phyloP scores from a whole-genome alignment of 2,329 filamentous ascomycete genomes.

The Fusarium acutatum region DNA sequence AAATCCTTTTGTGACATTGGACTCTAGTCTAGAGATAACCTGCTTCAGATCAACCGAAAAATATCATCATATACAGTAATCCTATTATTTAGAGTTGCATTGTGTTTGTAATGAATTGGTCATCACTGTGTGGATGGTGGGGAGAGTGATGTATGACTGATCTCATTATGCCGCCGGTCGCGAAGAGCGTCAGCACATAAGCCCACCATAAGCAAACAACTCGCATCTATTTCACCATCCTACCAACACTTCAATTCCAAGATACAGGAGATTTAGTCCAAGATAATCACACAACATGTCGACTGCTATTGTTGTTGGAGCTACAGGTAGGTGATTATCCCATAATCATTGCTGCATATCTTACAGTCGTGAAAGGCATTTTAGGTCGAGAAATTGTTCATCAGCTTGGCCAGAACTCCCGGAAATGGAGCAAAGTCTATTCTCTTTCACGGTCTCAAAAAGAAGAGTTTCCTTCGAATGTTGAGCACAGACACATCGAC shows the following conservation, averaged over 20 bases:
- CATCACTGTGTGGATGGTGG: neutral
- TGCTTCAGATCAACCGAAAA: neutral
- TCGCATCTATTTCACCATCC: neutral
- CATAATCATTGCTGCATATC: neutral
- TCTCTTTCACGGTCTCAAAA: conserved; percentile 2
- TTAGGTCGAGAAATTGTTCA: conserved; percentile 1
- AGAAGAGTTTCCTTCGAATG: conserved; percentile 5
- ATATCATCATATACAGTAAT: neutral
- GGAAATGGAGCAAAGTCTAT: conserved; percentile 9
- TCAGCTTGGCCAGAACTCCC: neutral
- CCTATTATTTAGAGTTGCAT: neutral
- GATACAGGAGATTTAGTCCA: neutral
- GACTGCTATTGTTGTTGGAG: conserved; percentile 6
- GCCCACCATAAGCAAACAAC: neutral
- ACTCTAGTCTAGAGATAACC: too few species aligned
- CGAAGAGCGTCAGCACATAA: neutral
- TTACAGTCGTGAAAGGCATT: neutral
- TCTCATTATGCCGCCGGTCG: neutral
- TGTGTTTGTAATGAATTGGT: neutral
- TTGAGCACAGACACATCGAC: conserved; percentile 6
- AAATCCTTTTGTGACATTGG: neutral
- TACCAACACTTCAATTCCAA: neutral
- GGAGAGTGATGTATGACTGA: neutral
- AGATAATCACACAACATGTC: neutral
- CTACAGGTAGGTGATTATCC: neutral